Evolutionary conservation across 768 basidiomycete species (phyloP), one percentile per base, ranked within the genome.

Genomic region (Leccinum longicurvipes): DNA sequence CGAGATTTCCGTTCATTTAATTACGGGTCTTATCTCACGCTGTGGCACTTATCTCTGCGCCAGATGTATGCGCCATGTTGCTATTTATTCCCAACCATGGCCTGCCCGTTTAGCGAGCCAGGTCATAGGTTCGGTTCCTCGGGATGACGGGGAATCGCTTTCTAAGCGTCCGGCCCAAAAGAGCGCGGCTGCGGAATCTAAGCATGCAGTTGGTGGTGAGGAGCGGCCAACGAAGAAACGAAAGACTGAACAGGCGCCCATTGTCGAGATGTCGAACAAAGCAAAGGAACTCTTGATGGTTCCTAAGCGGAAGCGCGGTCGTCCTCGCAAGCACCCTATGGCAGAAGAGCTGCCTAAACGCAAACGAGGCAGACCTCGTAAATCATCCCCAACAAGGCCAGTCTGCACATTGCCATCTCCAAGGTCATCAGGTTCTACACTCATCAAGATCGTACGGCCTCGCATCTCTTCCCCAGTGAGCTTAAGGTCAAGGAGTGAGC

Each of bases 51-150:
- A 41, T 55, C 47, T 60, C 50, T 60, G 42, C 44, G 47, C 17
- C 63, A 91, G 89, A 56, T 92, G 90, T 67, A 78, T 91, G 71
- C 86, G 90, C 19, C 90, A 92, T 69, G 81, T 77, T 62, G 89
- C 86, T 11, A 92, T 92, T 55, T 92, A 91, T 70, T 79, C 77
- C 2, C 76, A 79, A 52, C 70, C 79, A 3, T 92, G 90, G 90
- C 90, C 90, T 21, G 74, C 77, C 48, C 86, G 90, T 52, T 64
- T 82, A 15, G 73, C 80, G 17, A 68, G 58, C 36, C 72, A 77
- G 32, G 79, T 79, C 47, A 80, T 82, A 15, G 65, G 72, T 6
- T 63, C 74, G 34, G 76, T 76, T 39, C 69, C 82, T 47, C 76
- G 79, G 19, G 82, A 83, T 82, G 58, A 76, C 68, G 34, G 56